A percentile compares a stretch with the other conserved stretches of the same genome.
These are phyloP conservation scores for Micractinium sp. DNA, from an alignment of 139 green algal species.

Conservation along the genomic window DNA sequence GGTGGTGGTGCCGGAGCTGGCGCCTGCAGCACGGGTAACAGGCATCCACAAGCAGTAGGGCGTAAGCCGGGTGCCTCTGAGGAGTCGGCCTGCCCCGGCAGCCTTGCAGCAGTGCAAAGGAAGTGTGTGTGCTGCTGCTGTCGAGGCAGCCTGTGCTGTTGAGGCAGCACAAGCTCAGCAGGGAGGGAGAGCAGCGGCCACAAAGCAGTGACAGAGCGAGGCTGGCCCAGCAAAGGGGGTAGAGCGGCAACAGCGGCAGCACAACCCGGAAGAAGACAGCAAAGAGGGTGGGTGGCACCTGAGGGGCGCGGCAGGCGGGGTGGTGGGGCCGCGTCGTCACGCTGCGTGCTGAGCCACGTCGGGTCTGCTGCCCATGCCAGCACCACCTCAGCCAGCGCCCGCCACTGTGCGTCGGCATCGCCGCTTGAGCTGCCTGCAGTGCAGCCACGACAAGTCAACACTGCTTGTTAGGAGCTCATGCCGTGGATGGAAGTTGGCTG, in stretches of 20 bases:
- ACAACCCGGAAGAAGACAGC: not conserved
- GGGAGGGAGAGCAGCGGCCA: too few relatives aligned
- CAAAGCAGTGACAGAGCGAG: too few relatives aligned
- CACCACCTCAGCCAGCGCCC: conserved; percentile 39
- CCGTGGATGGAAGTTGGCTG: too few relatives aligned
- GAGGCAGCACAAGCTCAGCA: not conserved
- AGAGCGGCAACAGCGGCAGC: not conserved
- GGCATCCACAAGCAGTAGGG: too few relatives aligned
- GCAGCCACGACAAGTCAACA: not conserved
- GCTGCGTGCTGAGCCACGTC: not conserved
- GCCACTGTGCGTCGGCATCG: conserved; percentile 39
- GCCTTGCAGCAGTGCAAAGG: too few relatives aligned
- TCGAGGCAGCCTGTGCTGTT: not conserved
- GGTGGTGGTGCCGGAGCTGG: conserved; percentile 23
- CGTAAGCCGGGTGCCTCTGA: too few relatives aligned
- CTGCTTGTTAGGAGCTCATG: too few relatives aligned
- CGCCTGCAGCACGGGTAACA: conserved; percentile 13
- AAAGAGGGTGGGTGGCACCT: not conserved
- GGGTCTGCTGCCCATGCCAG: conserved; percentile 50
- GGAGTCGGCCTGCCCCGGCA: too few relatives aligned
- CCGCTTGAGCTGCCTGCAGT: conserved; percentile 31
- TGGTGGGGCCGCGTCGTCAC: not conserved
- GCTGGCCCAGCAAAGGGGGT: not conserved
- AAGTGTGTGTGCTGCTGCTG: not conserved
- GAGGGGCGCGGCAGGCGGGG: not conserved